Conservation (phyloP, 139 green algal genomes). For the Raphidocelis subcapitata region DNA sequence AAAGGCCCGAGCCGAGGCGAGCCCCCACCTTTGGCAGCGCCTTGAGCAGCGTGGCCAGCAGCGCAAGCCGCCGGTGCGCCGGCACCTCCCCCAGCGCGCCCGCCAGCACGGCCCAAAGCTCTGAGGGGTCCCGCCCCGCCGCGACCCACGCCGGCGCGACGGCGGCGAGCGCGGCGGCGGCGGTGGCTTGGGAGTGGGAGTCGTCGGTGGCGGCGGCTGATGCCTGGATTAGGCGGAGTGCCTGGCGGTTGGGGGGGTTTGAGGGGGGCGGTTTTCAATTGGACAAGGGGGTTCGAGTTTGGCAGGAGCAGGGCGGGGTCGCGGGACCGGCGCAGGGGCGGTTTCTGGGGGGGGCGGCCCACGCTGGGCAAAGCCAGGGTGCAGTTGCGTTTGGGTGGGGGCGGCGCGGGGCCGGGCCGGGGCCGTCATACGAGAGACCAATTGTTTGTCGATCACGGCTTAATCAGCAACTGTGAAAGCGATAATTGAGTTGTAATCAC, state of each 20-base stretch:
- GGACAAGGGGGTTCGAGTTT: no score
- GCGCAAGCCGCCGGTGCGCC: slow-evolving; percentile 32
- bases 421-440: no score
- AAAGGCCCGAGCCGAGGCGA: no score
- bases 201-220: slow-evolving; percentile 49
- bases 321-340: no score
- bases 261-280: no score
- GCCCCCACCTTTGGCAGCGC: slow-evolving; percentile 47
- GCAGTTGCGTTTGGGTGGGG: no score
- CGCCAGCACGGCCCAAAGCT: slow-evolving; percentile 43
- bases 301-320: no score
- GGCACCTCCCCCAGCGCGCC: slow-evolving; percentile 44
- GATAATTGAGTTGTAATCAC: slow-evolving; percentile 41
- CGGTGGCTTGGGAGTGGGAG: slow-evolving; percentile 45
- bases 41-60: slow-evolving; percentile 49
- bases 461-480: slow-evolving; percentile 66
- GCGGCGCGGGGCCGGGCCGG: no score
- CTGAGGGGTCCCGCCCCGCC: slow-evolving; percentile 18
- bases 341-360: no score
- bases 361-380: no score
- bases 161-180: slow-evolving; percentile 33
- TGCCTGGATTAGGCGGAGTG: slow-evolving; percentile 52
- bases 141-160: slow-evolving; percentile 58
- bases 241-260: slow-evolving; percentile 29
- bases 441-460: slow-evolving; percentile 29